phyloP scores from a whole-genome alignment of 768 basidiomycete genomes.

The Pleurotus cornucopiae region DNA sequence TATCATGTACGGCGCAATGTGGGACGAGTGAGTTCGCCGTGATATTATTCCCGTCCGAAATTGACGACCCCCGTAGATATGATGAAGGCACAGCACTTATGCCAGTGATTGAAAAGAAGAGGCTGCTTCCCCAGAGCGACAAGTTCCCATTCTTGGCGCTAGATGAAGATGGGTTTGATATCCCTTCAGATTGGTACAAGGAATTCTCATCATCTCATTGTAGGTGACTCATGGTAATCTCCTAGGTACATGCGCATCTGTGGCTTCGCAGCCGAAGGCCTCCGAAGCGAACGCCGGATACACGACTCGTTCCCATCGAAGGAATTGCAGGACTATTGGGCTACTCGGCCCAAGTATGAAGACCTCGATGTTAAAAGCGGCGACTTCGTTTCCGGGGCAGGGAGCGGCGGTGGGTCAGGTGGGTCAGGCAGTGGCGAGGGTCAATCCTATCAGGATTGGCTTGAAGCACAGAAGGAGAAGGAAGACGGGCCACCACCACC shows the following conservation, averaged over 20 bases:
- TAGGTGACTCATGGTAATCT: not conserved
- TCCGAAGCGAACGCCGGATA: slow-evolving; percentile 61
- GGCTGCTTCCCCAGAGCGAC: slow-evolving; percentile 57
- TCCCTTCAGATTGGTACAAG: slow-evolving; percentile 75
- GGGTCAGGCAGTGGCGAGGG: slow-evolving; percentile 14
- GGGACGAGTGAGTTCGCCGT: slow-evolving; percentile 62
- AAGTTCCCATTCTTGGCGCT: slow-evolving; percentile 62
- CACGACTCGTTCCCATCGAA: slow-evolving; percentile 64
- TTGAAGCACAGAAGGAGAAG: slow-evolving; percentile 35
- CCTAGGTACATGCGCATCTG: slow-evolving; percentile 74
- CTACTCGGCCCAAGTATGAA: slow-evolving; percentile 56
- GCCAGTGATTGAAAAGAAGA: slow-evolving; percentile 60
- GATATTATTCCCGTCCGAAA: slow-evolving; percentile 2
- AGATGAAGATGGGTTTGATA: slow-evolving; percentile 73
- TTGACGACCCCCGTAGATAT: slow-evolving; percentile 40
- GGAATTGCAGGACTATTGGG: slow-evolving; percentile 75
- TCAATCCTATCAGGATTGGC: slow-evolving; percentile 47
- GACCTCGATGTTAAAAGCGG: slow-evolving; percentile 24
- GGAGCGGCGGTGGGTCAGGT: slow-evolving; percentile 12
- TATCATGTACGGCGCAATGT: slow-evolving; percentile 80
- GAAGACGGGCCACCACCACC: slow-evolving; percentile 60
- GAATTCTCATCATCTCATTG: slow-evolving; percentile 11
- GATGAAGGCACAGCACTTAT: slow-evolving; percentile 84
- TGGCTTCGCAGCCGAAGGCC: slow-evolving; percentile 65
- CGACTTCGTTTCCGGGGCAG: slow-evolving; percentile 19